Evolutionary conservation across 2,329 filamentous ascomycete genomes (phyloP).

Genomic region (Xylariaceae sp.): DNA sequence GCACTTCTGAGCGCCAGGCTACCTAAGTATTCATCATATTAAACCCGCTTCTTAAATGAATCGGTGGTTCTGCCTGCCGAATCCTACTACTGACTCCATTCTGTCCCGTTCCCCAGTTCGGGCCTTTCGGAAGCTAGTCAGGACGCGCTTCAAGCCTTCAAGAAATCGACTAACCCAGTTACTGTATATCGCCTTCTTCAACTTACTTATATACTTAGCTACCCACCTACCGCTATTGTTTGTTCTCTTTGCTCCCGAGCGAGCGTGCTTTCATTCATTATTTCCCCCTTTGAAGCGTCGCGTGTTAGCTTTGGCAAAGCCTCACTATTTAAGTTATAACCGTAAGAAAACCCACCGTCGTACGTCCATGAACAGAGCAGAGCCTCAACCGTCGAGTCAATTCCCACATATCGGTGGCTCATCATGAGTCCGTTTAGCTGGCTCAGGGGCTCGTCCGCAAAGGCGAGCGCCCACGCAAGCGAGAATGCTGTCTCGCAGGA

Average conservation of each 20-base stretch:
- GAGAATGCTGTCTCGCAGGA: slow-evolving; percentile 28
- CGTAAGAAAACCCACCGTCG: neutral
- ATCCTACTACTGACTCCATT: neutral
- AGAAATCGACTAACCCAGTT: neutral
- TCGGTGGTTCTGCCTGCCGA: neutral
- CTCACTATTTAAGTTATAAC: neutral
- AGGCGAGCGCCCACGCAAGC: slow-evolving; percentile 30
- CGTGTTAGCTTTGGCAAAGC: too few relatives aligned
- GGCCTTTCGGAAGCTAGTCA: slow-evolving; percentile 5
- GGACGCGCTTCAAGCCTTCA: neutral
- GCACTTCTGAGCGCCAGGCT: too few relatives aligned
- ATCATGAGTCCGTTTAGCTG: slow-evolving; percentile 47
- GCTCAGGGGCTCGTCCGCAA: slow-evolving; percentile 41
- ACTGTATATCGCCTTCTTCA: neutral
- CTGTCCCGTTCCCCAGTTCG: slow-evolving; percentile 1
- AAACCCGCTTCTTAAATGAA: too few relatives aligned
- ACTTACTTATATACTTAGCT: too few relatives aligned
- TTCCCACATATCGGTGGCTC: slow-evolving; percentile 6
- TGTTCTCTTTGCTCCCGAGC: too few relatives aligned
- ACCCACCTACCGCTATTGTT: too few relatives aligned
- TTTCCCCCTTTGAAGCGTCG: too few relatives aligned
- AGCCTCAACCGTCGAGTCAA: neutral
- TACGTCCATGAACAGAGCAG: slow-evolving; percentile 7
- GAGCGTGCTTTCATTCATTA: too few relatives aligned
- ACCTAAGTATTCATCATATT: too few relatives aligned